phyloP scores from a whole-genome alignment of 1,284 basidiomycete genomes.

The Leccinum ponderosum region DNA sequence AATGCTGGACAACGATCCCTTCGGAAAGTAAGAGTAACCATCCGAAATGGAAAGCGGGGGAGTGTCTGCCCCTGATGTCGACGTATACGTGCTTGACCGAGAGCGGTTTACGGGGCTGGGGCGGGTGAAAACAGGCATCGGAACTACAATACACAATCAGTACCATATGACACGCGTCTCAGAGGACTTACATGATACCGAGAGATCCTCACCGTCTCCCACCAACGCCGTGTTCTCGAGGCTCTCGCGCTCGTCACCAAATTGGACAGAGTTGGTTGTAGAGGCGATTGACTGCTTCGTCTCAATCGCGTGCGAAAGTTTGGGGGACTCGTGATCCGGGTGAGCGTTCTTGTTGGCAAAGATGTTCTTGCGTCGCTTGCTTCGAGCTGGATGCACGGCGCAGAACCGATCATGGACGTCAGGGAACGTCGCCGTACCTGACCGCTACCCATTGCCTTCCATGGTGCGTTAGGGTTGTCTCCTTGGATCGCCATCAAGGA shows the following conservation, averaged over 20 bases:
- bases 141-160: too few relatives aligned
- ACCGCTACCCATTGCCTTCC: slow-evolving; percentile 33
- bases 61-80: too few relatives aligned
- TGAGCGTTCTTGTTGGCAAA: slow-evolving; percentile 35
- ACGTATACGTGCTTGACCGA: too few relatives aligned
- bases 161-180: too few relatives aligned
- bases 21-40: rapidly evolving
- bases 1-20: too few relatives aligned
- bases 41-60: too few relatives aligned
- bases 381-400: slow-evolving; percentile 55
- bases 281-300: slow-evolving; percentile 62
- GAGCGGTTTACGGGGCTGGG: too few relatives aligned
- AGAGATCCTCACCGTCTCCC: too few relatives aligned
- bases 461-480: not conserved
- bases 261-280: slow-evolving; percentile 52
- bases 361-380: slow-evolving; percentile 58
- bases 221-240: too few relatives aligned
- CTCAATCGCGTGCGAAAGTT: slow-evolving; percentile 48
- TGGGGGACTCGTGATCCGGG: slow-evolving; percentile 33
- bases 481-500: not conserved
- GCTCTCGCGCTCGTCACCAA: slow-evolving; percentile 42
- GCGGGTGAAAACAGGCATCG: too few relatives aligned
- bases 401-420: slow-evolving; percentile 64
- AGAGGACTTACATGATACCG: too few relatives aligned
- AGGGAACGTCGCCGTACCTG: slow-evolving; percentile 65